Percentiles rank a stretch among this genome's conserved stretches.
These are phyloP conservation scores for Erysiphe pisi DNA, from an alignment of 2,329 filamentous ascomycete genomes.

Conservation along the genomic window DNA sequence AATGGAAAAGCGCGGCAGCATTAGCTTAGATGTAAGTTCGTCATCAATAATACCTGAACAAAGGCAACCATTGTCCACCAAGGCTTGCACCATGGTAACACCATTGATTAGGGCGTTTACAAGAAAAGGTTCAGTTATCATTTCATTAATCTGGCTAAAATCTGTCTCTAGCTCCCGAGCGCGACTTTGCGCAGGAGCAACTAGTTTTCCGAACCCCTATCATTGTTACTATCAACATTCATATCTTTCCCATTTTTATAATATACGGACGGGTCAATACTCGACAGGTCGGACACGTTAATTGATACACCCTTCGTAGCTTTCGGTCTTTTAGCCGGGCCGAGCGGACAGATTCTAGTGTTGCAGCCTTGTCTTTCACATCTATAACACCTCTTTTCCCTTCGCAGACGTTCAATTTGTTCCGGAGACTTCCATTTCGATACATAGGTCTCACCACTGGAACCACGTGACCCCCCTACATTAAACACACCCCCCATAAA, in stretches of 20 bases:
- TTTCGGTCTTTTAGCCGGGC: neutral
- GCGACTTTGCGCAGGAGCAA: neutral
- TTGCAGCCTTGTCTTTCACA: neutral
- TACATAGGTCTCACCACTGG: neutral
- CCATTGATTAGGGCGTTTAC: neutral
- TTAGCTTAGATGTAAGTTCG: too few species aligned
- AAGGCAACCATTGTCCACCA: too few species aligned
- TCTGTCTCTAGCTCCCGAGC: slow-evolving; percentile 7
- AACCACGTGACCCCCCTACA: neutral
- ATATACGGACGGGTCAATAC: neutral
- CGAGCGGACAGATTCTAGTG: neutral
- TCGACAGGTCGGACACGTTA: too few species aligned
- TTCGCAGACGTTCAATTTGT: neutral
- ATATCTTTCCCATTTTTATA: too few species aligned
- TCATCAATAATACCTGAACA: too few species aligned
- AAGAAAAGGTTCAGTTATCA: slow-evolving; percentile 19
- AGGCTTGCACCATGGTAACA: too few species aligned
- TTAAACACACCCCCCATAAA: neutral
- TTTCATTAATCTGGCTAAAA: neutral
- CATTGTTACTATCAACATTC: too few species aligned
- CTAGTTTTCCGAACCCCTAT: neutral
- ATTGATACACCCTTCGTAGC: too few species aligned
- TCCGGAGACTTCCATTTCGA: neutral
- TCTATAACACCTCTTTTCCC: neutral
- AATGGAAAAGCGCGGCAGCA: too few species aligned